A percentile compares a stretch with the other conserved stretches of the same genome.
Evolutionary conservation across 2,329 filamentous ascomycete genomes (phyloP).

Genomic region (Hymenoscyphus infarciens): DNA sequence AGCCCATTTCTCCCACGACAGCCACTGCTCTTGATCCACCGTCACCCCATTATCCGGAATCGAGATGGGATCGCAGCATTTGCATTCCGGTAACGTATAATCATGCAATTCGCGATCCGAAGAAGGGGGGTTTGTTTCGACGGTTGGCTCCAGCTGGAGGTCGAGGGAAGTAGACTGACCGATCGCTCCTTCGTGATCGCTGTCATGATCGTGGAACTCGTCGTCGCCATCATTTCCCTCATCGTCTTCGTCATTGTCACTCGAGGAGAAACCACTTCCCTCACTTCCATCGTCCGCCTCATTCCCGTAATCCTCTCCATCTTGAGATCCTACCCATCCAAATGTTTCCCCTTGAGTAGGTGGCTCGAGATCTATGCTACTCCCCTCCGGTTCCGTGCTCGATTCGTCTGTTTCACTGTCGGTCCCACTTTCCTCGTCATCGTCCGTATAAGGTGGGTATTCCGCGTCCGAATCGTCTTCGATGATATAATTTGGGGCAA

Average conservation of each 20-base stretch:
- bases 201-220: conserved; percentile 15
- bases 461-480: conserved; percentile 43
- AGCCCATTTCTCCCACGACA: conserved; percentile 55
- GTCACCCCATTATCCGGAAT: conserved; percentile 45
- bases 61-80: conserved; percentile 36
- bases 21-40: conserved; percentile 39
- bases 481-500: conserved; percentile 39
- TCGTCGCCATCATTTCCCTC: conserved; percentile 15
- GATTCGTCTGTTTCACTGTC: conserved; percentile 13
- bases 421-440: conserved; percentile 21
- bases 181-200: conserved; percentile 4
- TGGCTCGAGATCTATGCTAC: conserved; percentile 1
- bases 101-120: not conserved
- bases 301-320: conserved; percentile 23
- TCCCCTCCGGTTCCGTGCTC: conserved; percentile 10
- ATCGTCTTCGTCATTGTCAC: conserved; percentile 37
- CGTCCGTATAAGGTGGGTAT: conserved; percentile 41
- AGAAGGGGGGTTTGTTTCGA: not conserved
- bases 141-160: not conserved
- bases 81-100: not conserved
- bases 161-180: not conserved
- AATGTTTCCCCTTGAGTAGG: not conserved
- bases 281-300: conserved; percentile 35
- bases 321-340: not conserved
- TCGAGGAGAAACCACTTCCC: conserved; percentile 16